Evolutionary conservation across 805 yeast species (phyloP).

Genomic region (Schwanniomyces vanrijiae): DNA sequence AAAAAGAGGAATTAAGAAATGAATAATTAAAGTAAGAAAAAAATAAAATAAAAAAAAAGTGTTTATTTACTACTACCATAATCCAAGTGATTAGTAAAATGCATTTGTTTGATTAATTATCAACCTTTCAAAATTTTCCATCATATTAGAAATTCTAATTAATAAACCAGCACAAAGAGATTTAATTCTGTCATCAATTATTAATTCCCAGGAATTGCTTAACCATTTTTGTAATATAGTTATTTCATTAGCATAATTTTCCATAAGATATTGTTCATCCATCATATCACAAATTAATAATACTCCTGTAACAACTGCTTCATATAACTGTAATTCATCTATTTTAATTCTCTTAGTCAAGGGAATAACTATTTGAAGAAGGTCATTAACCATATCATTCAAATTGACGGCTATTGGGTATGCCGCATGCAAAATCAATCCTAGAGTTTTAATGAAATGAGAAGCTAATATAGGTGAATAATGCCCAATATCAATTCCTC

Average conservation of each 20-base stretch:
- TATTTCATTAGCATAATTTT: constrained; percentile 19
- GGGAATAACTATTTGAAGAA: constrained; percentile 35
- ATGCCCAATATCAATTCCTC: constrained; percentile 49
- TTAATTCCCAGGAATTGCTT: constrained; percentile 28
- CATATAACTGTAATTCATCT: constrained; percentile 35
- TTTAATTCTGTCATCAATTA: constrained; percentile 37
- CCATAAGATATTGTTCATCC: constrained; percentile 26
- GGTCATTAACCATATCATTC: constrained; percentile 58
- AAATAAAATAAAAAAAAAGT: too few species aligned
- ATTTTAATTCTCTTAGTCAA: constrained; percentile 14
- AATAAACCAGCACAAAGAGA: constrained; percentile 42
- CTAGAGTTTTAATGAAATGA: constrained; percentile 60
- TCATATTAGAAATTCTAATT: constrained; percentile 23
- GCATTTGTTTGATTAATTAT: constrained; percentile 31
- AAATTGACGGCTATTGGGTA: constrained; percentile 53
- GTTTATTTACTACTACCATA: not conserved
- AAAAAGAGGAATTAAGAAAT: not conserved
- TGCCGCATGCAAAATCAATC: constrained; percentile 56
- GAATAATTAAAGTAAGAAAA: too few species aligned
- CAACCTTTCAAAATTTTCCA: constrained; percentile 26
- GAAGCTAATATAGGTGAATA: constrained; percentile 54
- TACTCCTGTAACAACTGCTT: constrained; percentile 38
- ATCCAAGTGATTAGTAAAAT: constrained; percentile 14
- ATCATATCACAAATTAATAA: constrained; percentile 33
- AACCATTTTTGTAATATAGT: constrained; percentile 26